Conservation (phyloP, 805 yeast genomes). For the Ogataea nakhonphanomensis region DNA sequence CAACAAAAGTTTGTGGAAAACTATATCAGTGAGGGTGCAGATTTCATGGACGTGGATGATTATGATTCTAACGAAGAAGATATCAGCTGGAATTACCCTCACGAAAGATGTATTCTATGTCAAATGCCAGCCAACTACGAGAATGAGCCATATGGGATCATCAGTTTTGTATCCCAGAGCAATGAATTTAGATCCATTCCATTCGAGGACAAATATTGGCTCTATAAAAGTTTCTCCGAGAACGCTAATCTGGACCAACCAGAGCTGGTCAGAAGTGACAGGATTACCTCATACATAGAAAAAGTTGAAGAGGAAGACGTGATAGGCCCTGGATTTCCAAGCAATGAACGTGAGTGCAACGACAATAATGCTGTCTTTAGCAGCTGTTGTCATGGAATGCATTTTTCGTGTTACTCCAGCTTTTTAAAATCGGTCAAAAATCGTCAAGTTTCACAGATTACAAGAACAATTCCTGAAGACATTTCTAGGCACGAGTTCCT, state of each 20-base stretch:
- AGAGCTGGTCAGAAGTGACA: slow-evolving; percentile 12
- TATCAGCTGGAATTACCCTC: slow-evolving; percentile 66
- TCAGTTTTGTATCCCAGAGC: slow-evolving; percentile 56
- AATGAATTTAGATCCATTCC: slow-evolving; percentile 66
- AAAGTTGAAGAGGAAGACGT: slow-evolving; percentile 38
- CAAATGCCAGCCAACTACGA: slow-evolving; percentile 63
- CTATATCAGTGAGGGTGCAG: slow-evolving; percentile 30
- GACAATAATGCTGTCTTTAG: slow-evolving; percentile 50
- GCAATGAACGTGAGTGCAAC: slow-evolving; percentile 30
- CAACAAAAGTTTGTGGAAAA: slow-evolving; percentile 71
- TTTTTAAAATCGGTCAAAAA: slow-evolving; percentile 54
- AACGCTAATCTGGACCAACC: slow-evolving; percentile 37
- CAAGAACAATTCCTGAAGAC: slow-evolving; percentile 79
- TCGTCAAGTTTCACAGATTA: slow-evolving; percentile 62
- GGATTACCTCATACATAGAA: slow-evolving; percentile 37
- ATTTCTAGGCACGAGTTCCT: slow-evolving; percentile 66
- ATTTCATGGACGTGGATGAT: slow-evolving; percentile 41
- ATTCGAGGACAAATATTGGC: slow-evolving; percentile 60
- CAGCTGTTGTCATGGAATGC: slow-evolving; percentile 96
- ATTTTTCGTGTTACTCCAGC: slow-evolving; percentile 67
- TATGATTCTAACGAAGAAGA: slow-evolving; percentile 34
- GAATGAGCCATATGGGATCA: slow-evolving; percentile 71
- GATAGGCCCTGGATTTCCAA: slow-evolving; percentile 72
- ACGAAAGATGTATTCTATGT: slow-evolving; percentile 74
- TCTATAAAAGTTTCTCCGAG: slow-evolving; percentile 58